Conservation (phyloP, 805 yeast species). For the Debaryomyces maramus region DNA sequence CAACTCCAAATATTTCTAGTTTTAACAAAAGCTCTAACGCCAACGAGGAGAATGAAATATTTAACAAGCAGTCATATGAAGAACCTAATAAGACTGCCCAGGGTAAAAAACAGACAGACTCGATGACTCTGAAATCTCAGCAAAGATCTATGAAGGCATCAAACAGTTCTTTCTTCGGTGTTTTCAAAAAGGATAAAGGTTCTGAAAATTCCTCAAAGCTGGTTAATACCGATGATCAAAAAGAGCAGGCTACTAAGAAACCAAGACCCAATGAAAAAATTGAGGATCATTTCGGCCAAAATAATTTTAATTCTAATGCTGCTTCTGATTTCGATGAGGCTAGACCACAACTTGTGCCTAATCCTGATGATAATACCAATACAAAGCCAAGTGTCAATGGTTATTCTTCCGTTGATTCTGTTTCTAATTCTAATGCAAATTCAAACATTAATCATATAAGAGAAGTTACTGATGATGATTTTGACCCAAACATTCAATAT, state of each 20-base stretch:
- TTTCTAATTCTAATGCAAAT: constrained; percentile 15
- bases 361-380: neutral
- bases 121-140: too few relatives aligned
- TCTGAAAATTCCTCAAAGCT: constrained; percentile 15
- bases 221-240: neutral
- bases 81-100: neutral
- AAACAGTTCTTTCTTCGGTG: constrained; percentile 15
- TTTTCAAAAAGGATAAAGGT: constrained; percentile 23
- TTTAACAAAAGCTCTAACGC: constrained; percentile 3
- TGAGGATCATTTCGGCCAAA: too few relatives aligned
- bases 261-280: neutral
- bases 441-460: constrained; percentile 25
- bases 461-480: constrained; percentile 27
- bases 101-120: neutral
- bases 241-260: constrained; percentile 1
- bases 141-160: neutral
- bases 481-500: constrained; percentile 1
- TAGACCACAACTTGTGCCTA: neutral
- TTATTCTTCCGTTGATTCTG: too few relatives aligned
- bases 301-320: too few relatives aligned
- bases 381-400: neutral
- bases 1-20: constrained; percentile 28
- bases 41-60: neutral
- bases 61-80: neutral
- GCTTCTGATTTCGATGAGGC: too few relatives aligned